Evolutionary conservation across 2,329 filamentous ascomycete species (phyloP).

Genomic region (Calonectria henricotiae): DNA sequence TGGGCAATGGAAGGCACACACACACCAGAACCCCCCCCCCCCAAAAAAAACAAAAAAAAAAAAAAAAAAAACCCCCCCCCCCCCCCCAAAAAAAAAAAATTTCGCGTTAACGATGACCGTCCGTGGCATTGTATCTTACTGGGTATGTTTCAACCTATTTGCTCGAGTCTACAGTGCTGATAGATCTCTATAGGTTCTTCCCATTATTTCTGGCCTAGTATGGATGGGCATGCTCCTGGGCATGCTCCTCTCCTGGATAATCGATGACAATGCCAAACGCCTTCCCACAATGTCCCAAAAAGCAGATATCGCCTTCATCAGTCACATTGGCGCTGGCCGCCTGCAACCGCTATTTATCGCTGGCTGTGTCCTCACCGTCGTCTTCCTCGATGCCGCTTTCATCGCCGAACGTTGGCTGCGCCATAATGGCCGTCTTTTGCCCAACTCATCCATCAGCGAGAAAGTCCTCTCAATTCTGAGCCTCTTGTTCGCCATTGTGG

Average conservation of each 20-base stretch:
- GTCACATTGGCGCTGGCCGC: slow-evolving; percentile 73
- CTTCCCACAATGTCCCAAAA: slow-evolving; percentile 74
- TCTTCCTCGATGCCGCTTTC: slow-evolving; percentile 88
- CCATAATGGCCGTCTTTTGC: slow-evolving; percentile 83
- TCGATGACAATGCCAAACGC: slow-evolving; percentile 68
- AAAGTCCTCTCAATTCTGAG: slow-evolving; percentile 75
- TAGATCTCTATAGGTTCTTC: slow-evolving; percentile 69
- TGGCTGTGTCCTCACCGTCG: slow-evolving; percentile 79
- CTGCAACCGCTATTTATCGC: slow-evolving; percentile 87
- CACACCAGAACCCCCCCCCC: background rate
- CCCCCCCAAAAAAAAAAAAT: background rate
- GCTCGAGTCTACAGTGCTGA: background rate
- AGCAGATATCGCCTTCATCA: slow-evolving; percentile 81
- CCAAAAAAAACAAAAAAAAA: too few species aligned
- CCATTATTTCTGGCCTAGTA: slow-evolving; percentile 76
- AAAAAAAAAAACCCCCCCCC: too few species aligned
- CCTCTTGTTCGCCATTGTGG: slow-evolving; percentile 80
- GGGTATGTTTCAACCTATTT: slow-evolving; percentile 54
- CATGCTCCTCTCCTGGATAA: slow-evolving; percentile 80
- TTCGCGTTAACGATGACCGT: slow-evolving; percentile 52
- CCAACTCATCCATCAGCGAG: slow-evolving; percentile 77
- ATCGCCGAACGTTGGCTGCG: slow-evolving; percentile 87
- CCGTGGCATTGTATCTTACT: slow-evolving; percentile 58
- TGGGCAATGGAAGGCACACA: slow-evolving; percentile 12
- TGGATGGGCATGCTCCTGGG: slow-evolving; percentile 80